Evolutionary conservation across 2,329 filamentous ascomycete genomes (phyloP), one percentile per base, ranked within the genome.

Genomic region (Cladosporium phlei): DNA sequence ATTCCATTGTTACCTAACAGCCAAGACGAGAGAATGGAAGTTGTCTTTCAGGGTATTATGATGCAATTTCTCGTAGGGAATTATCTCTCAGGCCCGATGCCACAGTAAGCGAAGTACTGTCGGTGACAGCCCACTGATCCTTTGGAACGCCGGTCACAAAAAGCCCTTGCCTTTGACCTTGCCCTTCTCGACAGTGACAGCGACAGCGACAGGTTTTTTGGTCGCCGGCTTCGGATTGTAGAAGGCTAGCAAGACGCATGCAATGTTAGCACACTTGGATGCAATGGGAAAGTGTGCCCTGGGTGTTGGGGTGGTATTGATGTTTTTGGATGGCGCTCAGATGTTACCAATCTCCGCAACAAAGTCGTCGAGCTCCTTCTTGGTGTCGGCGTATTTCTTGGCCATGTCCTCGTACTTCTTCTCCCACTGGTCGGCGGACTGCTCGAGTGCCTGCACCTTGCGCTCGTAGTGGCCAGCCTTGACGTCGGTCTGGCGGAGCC

Each of bases 401-500:
- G 84, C 71, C 85, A 95, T 94, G 70, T 97, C 91, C 75, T 97
- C 93, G 75, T 94, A 97, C 78, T 98, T 97, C 71, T 78, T 69
- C 78, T 97, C 93, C 90, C 90, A 96, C 71, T 90, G 82, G 72
- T 96, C 89, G 63, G 88, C 86, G 69, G 90, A 82, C 65, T 81
- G 77, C 76, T 98, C 93, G 65, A 96, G 83, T 63, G 93, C 91
- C 73, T 96, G 88, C 60, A 97, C 93, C 79, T 97, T 97, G 74
- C 93, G 93, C 78, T 98, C 93, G 73, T 91, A 97, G 77, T 98
- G 91, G 63, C 91, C 93, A 65, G 91, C 90, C 80, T 97, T 97
- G 75, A 97, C 89, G 69, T 98, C 93, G 74, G 93, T 96, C 77
- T 95, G 90, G 70, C 93, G 90, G 66, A 97, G 88, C 76, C 93